Base-by-base conservation (phyloP, 1,284 basidiomycete genomes). In the Microbotryum lychnidis-dioicae region DNA sequence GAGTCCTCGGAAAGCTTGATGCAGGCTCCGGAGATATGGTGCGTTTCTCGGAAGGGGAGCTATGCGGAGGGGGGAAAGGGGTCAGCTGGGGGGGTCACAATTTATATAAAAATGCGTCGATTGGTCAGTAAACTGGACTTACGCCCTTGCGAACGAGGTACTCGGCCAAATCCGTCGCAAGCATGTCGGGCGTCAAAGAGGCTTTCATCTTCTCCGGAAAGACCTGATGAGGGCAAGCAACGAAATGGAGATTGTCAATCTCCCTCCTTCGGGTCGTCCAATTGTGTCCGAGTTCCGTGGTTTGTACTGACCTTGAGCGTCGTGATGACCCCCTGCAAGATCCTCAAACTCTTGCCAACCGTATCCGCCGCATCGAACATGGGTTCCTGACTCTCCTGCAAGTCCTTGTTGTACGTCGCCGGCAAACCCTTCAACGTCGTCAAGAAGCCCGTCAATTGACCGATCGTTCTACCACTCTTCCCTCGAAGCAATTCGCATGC, bases 331-430 rank as follows among this genome's bases (percentile, higher is more conserved):
- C 94, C 94, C 72, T 96, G 91, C 4, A 93, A 85, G 68, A 98
- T 97, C 73, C 87, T 84, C 71, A 97, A 82, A 51, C 87, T 92
- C 47, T 90, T 87, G n/a, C 85, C 84, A 47, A 96, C 78, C 42
- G 89, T 97, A 74, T 96, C 91, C 44, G 94, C 89, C 9, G 87
- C 81, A 74, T 98, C 94, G 70, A 97, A 98, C 59, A 98, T 78
- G 0, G 94, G 93, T 75, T 98, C 94, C 77, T 98, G 97, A 77
- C 96, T 92, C 77, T 98, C 96, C 76, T 98, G 94, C 62, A 98
- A 79, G 77, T 98, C 94, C 77, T 98, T 98, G 81, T 98, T 97
- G 79, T 98, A 98, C 10, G 94, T 97, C 31, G 94, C 96, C 12
- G 94, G 94, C 54, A 97, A 80, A 29, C 96, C 94, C 75, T 98